Conservation (phyloP, 2,329 filamentous ascomycete species). For the Penicillium sp. region DNA sequence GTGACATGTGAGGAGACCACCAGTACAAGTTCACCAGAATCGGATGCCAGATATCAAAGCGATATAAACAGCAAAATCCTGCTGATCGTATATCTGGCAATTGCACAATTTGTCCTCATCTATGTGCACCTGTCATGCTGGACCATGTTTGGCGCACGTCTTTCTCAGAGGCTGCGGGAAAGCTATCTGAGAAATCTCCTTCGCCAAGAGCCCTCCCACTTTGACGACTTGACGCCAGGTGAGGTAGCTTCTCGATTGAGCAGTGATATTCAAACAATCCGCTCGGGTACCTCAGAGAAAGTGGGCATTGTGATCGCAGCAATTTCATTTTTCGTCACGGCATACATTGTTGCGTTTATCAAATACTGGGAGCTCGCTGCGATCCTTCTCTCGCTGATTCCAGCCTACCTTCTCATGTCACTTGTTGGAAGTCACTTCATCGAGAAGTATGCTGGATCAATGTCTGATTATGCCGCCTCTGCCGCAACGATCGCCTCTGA, state of each 20-base stretch:
- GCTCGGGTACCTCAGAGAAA: slow-evolving; percentile 64
- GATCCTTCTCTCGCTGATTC: slow-evolving; percentile 58
- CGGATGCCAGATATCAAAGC: slow-evolving; percentile 16
- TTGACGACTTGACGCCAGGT: slow-evolving; percentile 57
- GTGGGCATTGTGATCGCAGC: slow-evolving; percentile 60
- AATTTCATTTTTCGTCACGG: slow-evolving; percentile 60
- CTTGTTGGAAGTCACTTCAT: slow-evolving; percentile 51
- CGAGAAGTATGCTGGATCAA: slow-evolving; percentile 44
- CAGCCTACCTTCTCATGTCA: slow-evolving; percentile 57
- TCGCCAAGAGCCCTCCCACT: slow-evolving; percentile 57
- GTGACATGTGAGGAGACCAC: slow-evolving; percentile 21
- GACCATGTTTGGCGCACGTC: slow-evolving; percentile 58
- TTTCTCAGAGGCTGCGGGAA: slow-evolving; percentile 58
- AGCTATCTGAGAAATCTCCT: slow-evolving; percentile 55
- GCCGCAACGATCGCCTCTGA: slow-evolving; percentile 60
- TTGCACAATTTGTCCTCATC: slow-evolving; percentile 58
- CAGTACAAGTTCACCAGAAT: slow-evolving; percentile 6
- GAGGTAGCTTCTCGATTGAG: slow-evolving; percentile 60
- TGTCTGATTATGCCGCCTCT: slow-evolving; percentile 50
- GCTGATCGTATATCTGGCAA: slow-evolving; percentile 57
- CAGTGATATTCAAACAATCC: slow-evolving; percentile 60
- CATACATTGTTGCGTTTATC: slow-evolving; percentile 62
- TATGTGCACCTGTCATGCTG: slow-evolving; percentile 61
- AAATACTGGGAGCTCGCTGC: slow-evolving; percentile 57
- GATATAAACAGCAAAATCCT: slow-evolving; percentile 51